phyloP scores from a whole-genome alignment of 176 grass and related monocot species.

The Rhynchospora pubera region DNA sequence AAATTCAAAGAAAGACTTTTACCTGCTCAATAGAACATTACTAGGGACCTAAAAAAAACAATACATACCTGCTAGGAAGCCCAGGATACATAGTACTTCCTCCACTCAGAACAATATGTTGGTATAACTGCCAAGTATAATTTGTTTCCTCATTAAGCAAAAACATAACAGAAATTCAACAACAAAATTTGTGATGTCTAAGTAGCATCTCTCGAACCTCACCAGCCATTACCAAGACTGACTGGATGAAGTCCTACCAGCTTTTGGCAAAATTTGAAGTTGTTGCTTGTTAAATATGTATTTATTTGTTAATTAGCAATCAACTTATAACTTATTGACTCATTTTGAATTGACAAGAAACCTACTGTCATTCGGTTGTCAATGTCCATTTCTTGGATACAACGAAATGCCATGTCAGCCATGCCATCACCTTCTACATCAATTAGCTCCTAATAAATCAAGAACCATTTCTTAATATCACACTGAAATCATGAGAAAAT shows the following conservation, averaged over 20 bases:
- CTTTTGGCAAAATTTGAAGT: neutral
- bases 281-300: neutral
- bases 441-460: slow-evolving; percentile 60
- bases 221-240: too few species aligned
- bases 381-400: slow-evolving; percentile 99
- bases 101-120: too few species aligned
- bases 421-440: slow-evolving; percentile 98
- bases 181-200: too few species aligned
- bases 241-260: neutral
- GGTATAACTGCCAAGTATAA: too few species aligned
- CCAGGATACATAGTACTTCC: too few species aligned
- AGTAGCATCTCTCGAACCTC: too few species aligned
- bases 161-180: too few species aligned
- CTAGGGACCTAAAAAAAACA: too few species aligned
- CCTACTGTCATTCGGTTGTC: slow-evolving; percentile 89
- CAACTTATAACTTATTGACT: neutral
- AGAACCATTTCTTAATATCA: neutral
- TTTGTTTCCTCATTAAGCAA: too few species aligned
- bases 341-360: slow-evolving; percentile 1
- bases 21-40: too few species aligned
- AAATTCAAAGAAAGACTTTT: too few species aligned
- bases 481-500: neutral
- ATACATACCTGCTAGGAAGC: too few species aligned
- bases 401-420: slow-evolving; percentile 93
- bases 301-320: neutral